Conservation (phyloP, 2,329 filamentous ascomycete genomes). For the Monilinia polystroma region DNA sequence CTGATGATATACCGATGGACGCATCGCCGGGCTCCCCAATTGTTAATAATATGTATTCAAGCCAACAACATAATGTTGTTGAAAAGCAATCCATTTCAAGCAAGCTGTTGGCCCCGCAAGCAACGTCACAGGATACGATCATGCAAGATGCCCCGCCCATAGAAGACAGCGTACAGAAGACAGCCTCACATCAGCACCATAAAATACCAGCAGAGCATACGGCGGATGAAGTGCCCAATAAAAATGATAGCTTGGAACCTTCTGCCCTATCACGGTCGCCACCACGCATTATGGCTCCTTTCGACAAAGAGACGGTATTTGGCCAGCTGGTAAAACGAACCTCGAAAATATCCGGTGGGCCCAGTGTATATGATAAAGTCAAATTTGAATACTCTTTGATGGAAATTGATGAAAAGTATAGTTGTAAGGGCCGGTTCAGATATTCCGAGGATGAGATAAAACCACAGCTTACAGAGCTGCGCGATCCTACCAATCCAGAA, state of each 20-base stretch:
- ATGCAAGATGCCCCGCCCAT: slow-evolving; percentile 6
- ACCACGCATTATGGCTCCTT: slow-evolving; percentile 26
- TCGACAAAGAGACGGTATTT: slow-evolving; percentile 39
- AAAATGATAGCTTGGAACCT: slow-evolving; percentile 2
- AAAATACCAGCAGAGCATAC: background rate
- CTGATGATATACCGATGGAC: slow-evolving; percentile 40
- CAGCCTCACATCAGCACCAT: background rate
- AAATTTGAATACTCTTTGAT: slow-evolving; percentile 37
- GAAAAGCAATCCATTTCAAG: slow-evolving; percentile 11
- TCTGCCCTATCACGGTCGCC: background rate
- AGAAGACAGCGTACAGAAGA: background rate
- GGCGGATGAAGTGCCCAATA: slow-evolving; percentile 10
- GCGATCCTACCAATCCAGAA: slow-evolving; percentile 34
- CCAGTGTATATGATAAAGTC: slow-evolving; percentile 37
- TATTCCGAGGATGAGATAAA: slow-evolving; percentile 27
- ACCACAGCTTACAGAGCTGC: slow-evolving; percentile 13
- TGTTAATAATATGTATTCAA: background rate
- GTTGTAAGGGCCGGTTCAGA: slow-evolving; percentile 35
- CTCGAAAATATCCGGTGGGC: slow-evolving; percentile 20
- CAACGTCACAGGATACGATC: slow-evolving; percentile 13
- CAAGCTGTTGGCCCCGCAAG: background rate
- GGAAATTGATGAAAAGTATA: slow-evolving; percentile 39
- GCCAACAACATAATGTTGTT: slow-evolving; percentile 13
- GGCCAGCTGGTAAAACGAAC: slow-evolving; percentile 28
- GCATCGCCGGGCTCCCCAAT: slow-evolving; percentile 2